Conservation (phyloP, 306 rosid genomes). For the Mimosa pudica region DNA sequence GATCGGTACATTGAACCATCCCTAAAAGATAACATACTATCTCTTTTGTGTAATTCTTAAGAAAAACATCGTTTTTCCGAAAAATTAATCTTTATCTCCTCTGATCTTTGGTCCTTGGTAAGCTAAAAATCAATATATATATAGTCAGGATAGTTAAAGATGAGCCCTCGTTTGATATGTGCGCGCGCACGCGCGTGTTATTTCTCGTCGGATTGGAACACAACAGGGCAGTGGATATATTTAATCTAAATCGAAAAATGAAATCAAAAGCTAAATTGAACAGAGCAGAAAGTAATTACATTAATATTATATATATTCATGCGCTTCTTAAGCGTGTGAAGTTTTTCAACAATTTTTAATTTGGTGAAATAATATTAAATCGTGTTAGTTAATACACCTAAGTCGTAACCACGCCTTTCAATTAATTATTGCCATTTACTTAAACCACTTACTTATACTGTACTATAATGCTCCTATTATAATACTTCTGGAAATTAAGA, state of each 20-base stretch:
- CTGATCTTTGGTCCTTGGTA: constrained; percentile 31
- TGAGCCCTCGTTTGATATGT: constrained; percentile 20
- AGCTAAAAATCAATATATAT: background rate
- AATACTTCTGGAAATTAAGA: too few relatives aligned
- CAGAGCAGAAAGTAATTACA: background rate
- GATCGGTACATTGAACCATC: constrained; percentile 56
- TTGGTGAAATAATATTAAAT: constrained; percentile 25
- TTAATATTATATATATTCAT: background rate
- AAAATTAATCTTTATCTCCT: background rate
- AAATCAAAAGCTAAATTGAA: background rate
- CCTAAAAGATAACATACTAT: constrained; percentile 30
- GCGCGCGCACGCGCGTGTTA: too few relatives aligned
- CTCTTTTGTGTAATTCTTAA: constrained; percentile 36
- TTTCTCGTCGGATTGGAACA: background rate
- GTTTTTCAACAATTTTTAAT: constrained; percentile 27
- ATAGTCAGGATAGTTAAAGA: constrained; percentile 16
- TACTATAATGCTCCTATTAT: too few relatives aligned
- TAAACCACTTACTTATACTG: constrained; percentile 34
- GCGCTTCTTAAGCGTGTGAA: constrained; percentile 2
- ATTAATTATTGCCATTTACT: constrained; percentile 1
- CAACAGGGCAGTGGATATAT: background rate
- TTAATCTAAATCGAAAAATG: background rate
- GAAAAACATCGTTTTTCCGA: background rate
- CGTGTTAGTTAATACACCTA: constrained; percentile 20
- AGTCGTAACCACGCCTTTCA: background rate